phyloP scores from a whole-genome alignment of 768 basidiomycete species.

The Xerocomellus amylosporus region DNA sequence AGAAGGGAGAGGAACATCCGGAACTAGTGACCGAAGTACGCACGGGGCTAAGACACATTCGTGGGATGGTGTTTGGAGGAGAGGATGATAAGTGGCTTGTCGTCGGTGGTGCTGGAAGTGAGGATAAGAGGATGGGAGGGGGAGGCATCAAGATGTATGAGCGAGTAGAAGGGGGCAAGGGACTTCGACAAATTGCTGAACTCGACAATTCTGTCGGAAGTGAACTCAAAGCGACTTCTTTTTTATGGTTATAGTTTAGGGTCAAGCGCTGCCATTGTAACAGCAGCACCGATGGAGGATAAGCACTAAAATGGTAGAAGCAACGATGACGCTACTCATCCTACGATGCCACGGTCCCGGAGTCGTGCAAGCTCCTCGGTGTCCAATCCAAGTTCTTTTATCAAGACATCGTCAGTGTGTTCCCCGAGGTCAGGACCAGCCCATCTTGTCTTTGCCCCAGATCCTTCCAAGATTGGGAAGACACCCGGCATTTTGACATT shows the following conservation, averaged over 20 bases:
- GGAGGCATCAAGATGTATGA: conserved; percentile 73
- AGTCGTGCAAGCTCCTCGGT: conserved; percentile 38
- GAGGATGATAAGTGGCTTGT: conserved; percentile 58
- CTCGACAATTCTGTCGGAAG: conserved; percentile 37
- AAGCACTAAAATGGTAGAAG: neutral
- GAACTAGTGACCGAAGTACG: conserved; percentile 59
- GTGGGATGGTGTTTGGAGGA: conserved; percentile 69
- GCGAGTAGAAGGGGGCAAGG: conserved; percentile 55
- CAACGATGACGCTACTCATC: neutral
- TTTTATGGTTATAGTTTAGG: conserved; percentile 33
- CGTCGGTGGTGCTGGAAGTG: conserved; percentile 50
- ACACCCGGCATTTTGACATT: conserved; percentile 65
- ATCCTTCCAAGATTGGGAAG: conserved; percentile 61
- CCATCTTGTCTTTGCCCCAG: conserved; percentile 58
- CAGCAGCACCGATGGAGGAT: neutral
- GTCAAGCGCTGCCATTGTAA: neutral
- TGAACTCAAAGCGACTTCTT: conserved; percentile 34
- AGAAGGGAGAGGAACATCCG: conserved; percentile 40
- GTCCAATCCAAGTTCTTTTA: conserved; percentile 41
- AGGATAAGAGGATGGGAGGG: conserved; percentile 57
- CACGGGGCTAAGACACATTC: conserved; percentile 66
- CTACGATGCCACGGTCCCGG: conserved; percentile 42
- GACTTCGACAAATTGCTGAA: conserved; percentile 50
- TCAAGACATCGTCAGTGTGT: conserved; percentile 53
- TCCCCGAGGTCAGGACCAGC: conserved; percentile 67